These are phyloP conservation scores for Metahyphopichia silvanorum DNA, from an alignment of 805 yeast genomes.

Conservation along the genomic window DNA sequence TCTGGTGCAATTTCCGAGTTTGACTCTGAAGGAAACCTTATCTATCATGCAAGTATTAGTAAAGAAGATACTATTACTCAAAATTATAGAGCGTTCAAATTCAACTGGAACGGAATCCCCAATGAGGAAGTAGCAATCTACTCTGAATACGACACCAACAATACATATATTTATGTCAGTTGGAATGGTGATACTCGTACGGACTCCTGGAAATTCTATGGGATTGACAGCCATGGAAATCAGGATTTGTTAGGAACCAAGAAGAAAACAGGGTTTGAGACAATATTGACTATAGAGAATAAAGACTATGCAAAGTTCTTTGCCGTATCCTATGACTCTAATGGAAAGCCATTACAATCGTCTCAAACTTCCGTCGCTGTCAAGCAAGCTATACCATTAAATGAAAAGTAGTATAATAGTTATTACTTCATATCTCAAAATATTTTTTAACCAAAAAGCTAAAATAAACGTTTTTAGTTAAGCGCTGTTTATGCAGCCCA, in stretches of 20 bases:
- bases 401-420: no score
- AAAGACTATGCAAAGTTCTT: no score
- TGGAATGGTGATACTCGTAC: constrained; percentile 34
- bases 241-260: neutral
- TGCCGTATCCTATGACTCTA: no score
- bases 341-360: no score
- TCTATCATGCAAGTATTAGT: constrained; percentile 23
- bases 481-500: no score
- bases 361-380: no score
- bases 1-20: constrained; percentile 30
- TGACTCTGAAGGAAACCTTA: constrained; percentile 17
- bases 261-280: neutral
- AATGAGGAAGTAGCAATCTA: constrained; percentile 22
- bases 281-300: no score
- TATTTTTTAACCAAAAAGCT: no score
- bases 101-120: constrained; percentile 26
- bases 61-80: constrained; percentile 20
- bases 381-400: no score
- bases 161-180: constrained; percentile 18
- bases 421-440: no score
- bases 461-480: no score
- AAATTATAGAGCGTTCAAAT: constrained; percentile 29
- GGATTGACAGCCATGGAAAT: constrained; percentile 4
- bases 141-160: constrained; percentile 7
- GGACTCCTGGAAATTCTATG: constrained; percentile 19